Conservation (phyloP, 2,329 filamentous ascomycete genomes). For the Verticillium tricorpus region DNA sequence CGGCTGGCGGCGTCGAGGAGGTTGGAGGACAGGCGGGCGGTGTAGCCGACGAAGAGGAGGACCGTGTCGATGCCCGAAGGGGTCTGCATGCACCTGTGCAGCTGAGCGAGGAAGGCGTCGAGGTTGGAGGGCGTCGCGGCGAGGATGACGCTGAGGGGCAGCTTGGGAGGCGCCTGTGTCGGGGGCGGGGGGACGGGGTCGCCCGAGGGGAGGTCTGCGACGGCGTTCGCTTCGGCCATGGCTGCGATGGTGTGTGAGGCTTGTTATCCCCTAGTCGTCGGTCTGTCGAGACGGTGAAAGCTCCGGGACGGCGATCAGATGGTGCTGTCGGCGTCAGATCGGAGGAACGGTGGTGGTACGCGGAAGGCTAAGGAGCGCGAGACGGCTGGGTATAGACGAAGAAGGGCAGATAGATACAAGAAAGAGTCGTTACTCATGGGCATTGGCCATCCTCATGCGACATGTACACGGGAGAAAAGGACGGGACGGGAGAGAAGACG, state of each 20-base stretch:
- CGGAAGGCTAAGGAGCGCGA: background rate
- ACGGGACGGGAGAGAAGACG: background rate
- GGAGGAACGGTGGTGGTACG: background rate
- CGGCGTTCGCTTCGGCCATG: conserved; percentile 16
- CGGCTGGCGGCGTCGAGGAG: conserved; percentile 49
- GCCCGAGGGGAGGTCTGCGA: conserved; percentile 29
- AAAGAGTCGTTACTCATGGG: background rate
- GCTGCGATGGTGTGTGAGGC: background rate
- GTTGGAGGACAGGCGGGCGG: conserved; percentile 50
- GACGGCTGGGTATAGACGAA: background rate
- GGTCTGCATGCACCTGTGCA: conserved; percentile 61
- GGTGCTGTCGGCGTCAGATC: background rate
- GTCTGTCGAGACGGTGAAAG: background rate
- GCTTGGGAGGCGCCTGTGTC: conserved; percentile 16
- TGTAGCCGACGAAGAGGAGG: conserved; percentile 66
- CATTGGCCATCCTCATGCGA: background rate
- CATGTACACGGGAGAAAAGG: background rate
- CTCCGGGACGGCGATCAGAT: background rate
- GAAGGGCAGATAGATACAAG: background rate
- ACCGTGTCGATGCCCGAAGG: conserved; percentile 65
- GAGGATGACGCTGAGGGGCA: conserved; percentile 23
- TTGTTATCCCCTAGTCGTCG: background rate
- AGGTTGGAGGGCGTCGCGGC: conserved; percentile 32
- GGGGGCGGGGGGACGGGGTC: conserved; percentile 26
- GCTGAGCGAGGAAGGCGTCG: conserved; percentile 51